Conservation (phyloP, 164 flowering plant genomes). For the Vitis rupestris region DNA sequence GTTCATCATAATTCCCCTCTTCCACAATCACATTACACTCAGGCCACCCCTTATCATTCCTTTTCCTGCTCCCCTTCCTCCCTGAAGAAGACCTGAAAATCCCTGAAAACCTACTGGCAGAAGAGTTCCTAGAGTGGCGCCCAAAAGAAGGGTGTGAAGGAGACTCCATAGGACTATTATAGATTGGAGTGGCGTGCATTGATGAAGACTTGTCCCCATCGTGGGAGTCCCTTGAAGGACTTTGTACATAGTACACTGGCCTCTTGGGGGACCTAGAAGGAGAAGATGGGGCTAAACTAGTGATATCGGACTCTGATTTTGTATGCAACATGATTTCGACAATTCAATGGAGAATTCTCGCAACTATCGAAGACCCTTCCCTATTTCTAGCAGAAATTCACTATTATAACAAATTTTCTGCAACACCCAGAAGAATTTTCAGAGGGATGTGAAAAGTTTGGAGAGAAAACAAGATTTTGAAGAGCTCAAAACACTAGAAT, state of each 20-base stretch:
- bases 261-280: constrained; percentile 91
- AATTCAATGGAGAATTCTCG: too few relatives aligned
- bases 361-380: too few relatives aligned
- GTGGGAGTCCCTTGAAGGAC: constrained; percentile 94
- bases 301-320: constrained; percentile 89
- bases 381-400: too few relatives aligned
- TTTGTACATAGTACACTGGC: constrained; percentile 82
- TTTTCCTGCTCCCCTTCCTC: constrained; percentile 55
- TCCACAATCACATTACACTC: constrained; percentile 85
- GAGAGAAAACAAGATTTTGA: too few relatives aligned
- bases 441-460: too few relatives aligned
- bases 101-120: constrained; percentile 90
- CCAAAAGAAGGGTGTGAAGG: constrained; percentile 93
- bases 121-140: constrained; percentile 87
- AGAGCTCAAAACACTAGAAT: too few relatives aligned
- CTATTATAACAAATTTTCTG: too few relatives aligned
- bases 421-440: too few relatives aligned
- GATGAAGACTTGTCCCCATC: constrained; percentile 95
- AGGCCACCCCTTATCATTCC: constrained; percentile 98
- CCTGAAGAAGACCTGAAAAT: constrained; percentile 84
- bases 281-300: constrained; percentile 90
- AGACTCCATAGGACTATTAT: constrained; percentile 85
- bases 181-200: constrained; percentile 84
- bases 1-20: constrained; percentile 76
- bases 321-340: not conserved